These are phyloP conservation scores for Phoma sp. DNA, from an alignment of 2,329 filamentous ascomycete species.

Conservation along the genomic window DNA sequence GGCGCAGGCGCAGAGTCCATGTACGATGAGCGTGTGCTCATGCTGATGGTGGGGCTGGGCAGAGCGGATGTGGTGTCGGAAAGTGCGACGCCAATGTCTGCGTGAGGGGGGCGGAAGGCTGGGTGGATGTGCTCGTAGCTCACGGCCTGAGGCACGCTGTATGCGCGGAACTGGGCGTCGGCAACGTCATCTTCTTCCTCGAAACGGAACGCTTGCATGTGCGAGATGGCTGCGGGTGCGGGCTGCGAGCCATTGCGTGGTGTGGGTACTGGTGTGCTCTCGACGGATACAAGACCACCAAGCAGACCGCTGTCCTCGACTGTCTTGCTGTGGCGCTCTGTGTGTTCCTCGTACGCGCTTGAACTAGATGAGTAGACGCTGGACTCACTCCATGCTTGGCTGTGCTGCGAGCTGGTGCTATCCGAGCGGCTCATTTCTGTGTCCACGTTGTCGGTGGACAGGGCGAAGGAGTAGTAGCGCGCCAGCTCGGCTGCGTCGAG, in stretches of 20 bases:
- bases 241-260: neutral
- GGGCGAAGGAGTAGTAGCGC: slow-evolving; percentile 7
- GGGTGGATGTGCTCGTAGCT: slow-evolving; percentile 8
- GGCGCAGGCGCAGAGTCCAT: neutral
- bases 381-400: slow-evolving; percentile 39
- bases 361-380: slow-evolving; percentile 40
- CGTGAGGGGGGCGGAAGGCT: slow-evolving; percentile 6
- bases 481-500: slow-evolving; percentile 31
- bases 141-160: neutral
- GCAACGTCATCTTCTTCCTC: neutral
- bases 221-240: neutral
- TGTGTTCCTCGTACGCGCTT: slow-evolving; percentile 26
- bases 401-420: slow-evolving; percentile 34
- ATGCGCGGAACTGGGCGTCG: neutral
- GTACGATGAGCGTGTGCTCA: neutral
- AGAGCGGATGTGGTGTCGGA: slow-evolving; percentile 17
- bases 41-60: neutral
- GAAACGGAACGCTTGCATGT: slow-evolving; percentile 12
- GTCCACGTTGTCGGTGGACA: slow-evolving; percentile 2
- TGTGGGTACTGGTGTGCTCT: slow-evolving; percentile 12
- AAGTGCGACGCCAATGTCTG: slow-evolving; percentile 20
- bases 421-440: slow-evolving; percentile 31
- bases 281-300: slow-evolving; percentile 36
- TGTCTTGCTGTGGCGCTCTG: slow-evolving; percentile 19
- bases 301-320: slow-evolving; percentile 36